Conservation (phyloP, 2,329 filamentous ascomycete species). For the Rutstroemia sp. region DNA sequence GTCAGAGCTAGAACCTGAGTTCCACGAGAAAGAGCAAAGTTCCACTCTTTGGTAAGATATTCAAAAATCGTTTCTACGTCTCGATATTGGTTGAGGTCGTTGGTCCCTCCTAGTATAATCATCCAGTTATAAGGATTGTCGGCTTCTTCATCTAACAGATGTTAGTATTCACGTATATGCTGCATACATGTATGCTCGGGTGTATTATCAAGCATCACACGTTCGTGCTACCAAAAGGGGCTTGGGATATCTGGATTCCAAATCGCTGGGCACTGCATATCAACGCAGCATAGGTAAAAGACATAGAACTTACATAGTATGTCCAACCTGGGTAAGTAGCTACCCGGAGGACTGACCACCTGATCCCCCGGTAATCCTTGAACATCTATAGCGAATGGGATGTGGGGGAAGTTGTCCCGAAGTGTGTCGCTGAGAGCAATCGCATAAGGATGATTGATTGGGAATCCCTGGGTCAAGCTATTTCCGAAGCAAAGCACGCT, state of each 20-base stretch:
- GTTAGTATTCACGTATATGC: background rate
- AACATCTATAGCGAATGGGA: conserved; percentile 36
- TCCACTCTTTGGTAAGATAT: conserved; percentile 43
- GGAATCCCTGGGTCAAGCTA: conserved; percentile 48
- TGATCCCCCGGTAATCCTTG: conserved; percentile 47
- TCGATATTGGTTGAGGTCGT: conserved; percentile 44
- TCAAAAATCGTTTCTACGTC: conserved; percentile 38
- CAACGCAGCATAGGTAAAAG: background rate
- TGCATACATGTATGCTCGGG: no score
- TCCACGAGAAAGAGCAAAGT: conserved; percentile 40
- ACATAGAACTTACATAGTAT: conserved; percentile 29
- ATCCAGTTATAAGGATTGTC: conserved; percentile 44
- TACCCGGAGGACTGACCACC: conserved; percentile 31
- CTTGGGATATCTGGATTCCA: background rate
- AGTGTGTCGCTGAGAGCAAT: conserved; percentile 40
- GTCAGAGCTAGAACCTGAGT: conserved; percentile 56
- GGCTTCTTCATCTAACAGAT: conserved; percentile 12
- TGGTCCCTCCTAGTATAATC: conserved; percentile 57
- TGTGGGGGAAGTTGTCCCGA: conserved; percentile 37
- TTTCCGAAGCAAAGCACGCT: conserved; percentile 27
- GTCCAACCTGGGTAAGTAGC: conserved; percentile 24
- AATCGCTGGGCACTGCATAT: background rate
- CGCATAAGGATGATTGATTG: conserved; percentile 46
- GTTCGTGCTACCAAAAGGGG: background rate
- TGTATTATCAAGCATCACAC: background rate